Evolutionary conservation across 257 asterid species (phyloP).

Genomic region (Solanum piurae): DNA sequence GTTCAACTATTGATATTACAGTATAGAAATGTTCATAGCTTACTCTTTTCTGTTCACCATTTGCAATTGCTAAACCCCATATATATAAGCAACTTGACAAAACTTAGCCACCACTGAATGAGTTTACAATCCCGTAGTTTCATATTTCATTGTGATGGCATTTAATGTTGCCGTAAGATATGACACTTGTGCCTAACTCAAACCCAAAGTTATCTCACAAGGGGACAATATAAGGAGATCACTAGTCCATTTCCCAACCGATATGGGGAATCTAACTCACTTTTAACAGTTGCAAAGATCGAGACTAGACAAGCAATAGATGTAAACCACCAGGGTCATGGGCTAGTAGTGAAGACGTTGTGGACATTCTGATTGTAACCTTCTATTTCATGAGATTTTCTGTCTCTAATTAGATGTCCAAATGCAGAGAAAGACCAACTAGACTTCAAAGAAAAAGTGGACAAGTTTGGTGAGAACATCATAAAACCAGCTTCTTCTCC

Average conservation of each 20-base stretch:
- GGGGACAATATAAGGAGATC: background rate
- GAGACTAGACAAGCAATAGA: background rate
- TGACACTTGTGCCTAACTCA: background rate
- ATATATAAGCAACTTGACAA: background rate
- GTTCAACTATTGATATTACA: background rate
- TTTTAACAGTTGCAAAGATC: background rate
- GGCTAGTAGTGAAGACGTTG: background rate
- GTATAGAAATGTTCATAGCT: background rate
- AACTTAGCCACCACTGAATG: background rate
- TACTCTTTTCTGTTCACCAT: background rate
- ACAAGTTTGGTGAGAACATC: background rate
- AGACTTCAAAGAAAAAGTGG: background rate
- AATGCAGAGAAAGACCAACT: background rate
- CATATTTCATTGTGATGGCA: background rate
- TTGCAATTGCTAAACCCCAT: too few relatives aligned
- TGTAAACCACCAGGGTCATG: background rate
- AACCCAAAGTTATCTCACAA: background rate
- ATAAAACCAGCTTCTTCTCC: background rate
- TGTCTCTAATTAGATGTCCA: background rate
- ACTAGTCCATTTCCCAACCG: background rate
- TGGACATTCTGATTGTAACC: background rate
- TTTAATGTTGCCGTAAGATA: background rate
- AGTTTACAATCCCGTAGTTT: background rate
- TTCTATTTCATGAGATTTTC: background rate
- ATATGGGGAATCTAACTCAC: background rate